phyloP scores from a whole-genome alignment of 2,329 filamentous ascomycete genomes.

The Lachnellula cervina region DNA sequence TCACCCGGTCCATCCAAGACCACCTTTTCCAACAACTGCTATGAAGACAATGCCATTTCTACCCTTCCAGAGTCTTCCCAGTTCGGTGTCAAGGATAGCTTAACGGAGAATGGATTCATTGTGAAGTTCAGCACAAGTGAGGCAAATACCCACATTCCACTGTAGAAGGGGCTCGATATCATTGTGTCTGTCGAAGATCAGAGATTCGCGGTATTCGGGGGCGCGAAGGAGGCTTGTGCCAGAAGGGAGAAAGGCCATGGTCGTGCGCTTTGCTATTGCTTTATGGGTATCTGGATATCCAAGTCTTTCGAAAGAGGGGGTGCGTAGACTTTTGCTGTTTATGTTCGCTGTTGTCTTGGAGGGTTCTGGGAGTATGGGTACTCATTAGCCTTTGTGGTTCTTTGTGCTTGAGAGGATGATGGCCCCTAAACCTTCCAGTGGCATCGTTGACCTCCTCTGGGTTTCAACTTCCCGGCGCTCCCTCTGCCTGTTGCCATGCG shows the following conservation, averaged over 20 bases:
- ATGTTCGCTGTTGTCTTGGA: too few relatives aligned
- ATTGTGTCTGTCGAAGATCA: slow-evolving; percentile 47
- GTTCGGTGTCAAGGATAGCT: slow-evolving; percentile 41
- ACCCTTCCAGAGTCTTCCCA: slow-evolving; percentile 34
- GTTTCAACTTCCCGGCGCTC: too few relatives aligned
- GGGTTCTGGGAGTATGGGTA: too few relatives aligned
- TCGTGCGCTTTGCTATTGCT: background rate
- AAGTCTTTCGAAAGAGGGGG: background rate
- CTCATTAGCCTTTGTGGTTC: too few relatives aligned
- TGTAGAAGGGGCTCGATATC: slow-evolving; percentile 46
- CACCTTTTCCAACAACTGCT: slow-evolving; percentile 43
- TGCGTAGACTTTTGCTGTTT: too few relatives aligned
- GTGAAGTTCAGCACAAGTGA: slow-evolving; percentile 39
- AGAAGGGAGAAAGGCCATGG: background rate
- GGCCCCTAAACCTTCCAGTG: too few relatives aligned
- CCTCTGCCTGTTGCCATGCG: too few relatives aligned
- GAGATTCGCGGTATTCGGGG: background rate
- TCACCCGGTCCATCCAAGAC: slow-evolving; percentile 37
- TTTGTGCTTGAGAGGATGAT: too few relatives aligned
- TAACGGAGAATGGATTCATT: slow-evolving; percentile 39
- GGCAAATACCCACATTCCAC: slow-evolving; percentile 40
- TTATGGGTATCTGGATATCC: background rate
- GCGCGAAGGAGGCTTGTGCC: background rate
- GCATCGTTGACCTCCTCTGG: too few relatives aligned
- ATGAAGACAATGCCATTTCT: slow-evolving; percentile 54